Evolutionary conservation across 805 yeast species (phyloP), one percentile per base, ranked within the genome.

Genomic region (Alloascoidea africana): DNA sequence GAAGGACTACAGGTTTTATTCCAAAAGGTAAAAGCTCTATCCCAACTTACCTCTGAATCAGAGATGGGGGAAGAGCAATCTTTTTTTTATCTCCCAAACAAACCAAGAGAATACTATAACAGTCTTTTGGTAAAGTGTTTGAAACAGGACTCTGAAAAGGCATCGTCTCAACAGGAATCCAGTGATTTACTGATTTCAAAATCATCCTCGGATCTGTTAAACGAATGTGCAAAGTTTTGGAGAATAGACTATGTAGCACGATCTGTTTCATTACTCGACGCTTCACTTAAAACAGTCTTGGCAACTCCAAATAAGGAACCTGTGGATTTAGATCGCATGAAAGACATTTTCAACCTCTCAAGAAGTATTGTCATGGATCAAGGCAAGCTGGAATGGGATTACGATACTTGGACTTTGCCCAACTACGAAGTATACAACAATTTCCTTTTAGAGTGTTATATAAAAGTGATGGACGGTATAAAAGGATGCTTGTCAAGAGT

Each of bases 191-290:
- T 59, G 14, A 44, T 67, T n/a, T 56, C 74, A 1, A 69, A 68
- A 41, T 51, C 61, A 14, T 58, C 70, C 0, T 50, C 55, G 4
- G 62, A 59, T 34, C 51, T 78, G 8, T 46, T 78, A 2, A 52
- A 49, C 1, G 51, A 61, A 13, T 68, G 71, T 38, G 58, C 71
- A 4, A 62, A 58, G 32, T 59, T 69, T 38, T 81, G 91, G 91
- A 58, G 80, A 40, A 52, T 78, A 3, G 67, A 65, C 41, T 52
- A 51, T 4, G 58, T 73, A 0, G 60, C 82, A 0, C 55, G 68
- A 36, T 68, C 73, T 0, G 60, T 68, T 0, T 45, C 70, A 4
- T 41, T 75, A 4, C 70, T 65, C 39, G 65, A 73, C 3, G 76
- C 79, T 1, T 63, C 66, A 2, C 63, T 63, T 41, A 50, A 53